Evolutionary conservation across 441 rosid species (phyloP), one percentile per base, ranked within the genome.

Genomic region (Kokia cookei): DNA sequence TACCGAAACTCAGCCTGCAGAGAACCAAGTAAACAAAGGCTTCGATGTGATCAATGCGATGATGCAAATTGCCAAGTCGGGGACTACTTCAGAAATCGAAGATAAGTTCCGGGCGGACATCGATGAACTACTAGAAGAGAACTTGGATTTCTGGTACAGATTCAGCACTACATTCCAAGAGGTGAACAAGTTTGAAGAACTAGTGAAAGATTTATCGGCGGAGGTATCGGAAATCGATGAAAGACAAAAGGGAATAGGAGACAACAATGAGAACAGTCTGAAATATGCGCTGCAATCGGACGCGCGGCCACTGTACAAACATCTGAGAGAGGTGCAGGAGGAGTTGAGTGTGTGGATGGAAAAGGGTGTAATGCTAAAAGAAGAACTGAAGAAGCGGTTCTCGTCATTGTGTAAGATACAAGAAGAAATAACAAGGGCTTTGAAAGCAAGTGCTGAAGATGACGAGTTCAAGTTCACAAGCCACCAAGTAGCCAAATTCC

Each of bases 401-500:
- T 81, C 97, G 43, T 90, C 97, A 0, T 29, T 96, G 65, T 87
- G 90, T 45, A 61, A 82, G 58, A 87, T 91, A 72, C 96, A 92
- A 75, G 92, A 88, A 51, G 96, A 91, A 73, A 86, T 93, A 80
- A 84, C 85, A 10, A 62, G 80, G 65, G 91, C 93, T 15, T 73
- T 89, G 78, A 90, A 82, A 75, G 78, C 70, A 3, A 88, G 96
- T 40, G 92, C 92, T 22, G 94, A 88, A 80, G 95, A 87, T 14
- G 85, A 86, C 0, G 96, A 87, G 48, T 84, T 78, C 81, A 87
- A 67, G 69, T 89, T 96, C 50, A 93, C 98, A 55, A 93, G 89
- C 68, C 90, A 86, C 77, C 94, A 93, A 74, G 97, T 92, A 55
- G 97, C 99, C 1, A 92, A 92, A 81, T 93, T 93, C 77, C 96